Percentiles rank a stretch among this genome's conserved stretches.
phyloP scores from a whole-genome alignment of 306 rosid species.

The Cyamopsis tetragonoloba region DNA sequence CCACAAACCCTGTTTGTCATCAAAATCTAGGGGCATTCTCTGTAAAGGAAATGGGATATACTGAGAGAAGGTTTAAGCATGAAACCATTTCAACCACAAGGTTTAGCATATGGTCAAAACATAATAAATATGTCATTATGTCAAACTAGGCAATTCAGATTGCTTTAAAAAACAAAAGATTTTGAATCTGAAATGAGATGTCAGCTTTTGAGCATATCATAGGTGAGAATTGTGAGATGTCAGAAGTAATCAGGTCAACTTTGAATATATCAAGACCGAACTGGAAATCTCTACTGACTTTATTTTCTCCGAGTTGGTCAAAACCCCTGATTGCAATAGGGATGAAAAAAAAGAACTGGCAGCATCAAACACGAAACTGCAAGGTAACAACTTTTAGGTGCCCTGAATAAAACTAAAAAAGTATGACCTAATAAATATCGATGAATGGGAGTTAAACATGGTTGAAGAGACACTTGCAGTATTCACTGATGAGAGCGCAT shows the following conservation, averaged over 20 bases:
- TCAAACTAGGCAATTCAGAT: conserved; percentile 11
- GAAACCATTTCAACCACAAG: not conserved
- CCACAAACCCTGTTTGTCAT: conserved; percentile 61
- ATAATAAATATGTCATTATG: no score
- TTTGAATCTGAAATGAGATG: not conserved
- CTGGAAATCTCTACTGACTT: not conserved
- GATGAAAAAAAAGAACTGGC: not conserved
- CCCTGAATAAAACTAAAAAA: not conserved
- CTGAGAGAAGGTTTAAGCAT: not conserved
- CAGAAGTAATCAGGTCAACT: not conserved
- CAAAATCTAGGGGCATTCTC: conserved; percentile 64
- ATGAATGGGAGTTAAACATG: not conserved
- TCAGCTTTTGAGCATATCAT: conserved; percentile 3
- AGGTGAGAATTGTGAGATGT: conserved; percentile 5
- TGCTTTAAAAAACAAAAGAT: not conserved
- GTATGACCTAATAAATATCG: not conserved
- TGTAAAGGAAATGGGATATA: conserved; percentile 43
- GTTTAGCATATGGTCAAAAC: not conserved
- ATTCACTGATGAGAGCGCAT: not conserved
- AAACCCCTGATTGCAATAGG: not conserved
- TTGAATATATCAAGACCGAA: not conserved
- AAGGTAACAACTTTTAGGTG: not conserved
- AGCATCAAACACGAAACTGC: not conserved
- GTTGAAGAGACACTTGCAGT: not conserved
- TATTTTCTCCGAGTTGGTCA: not conserved